A percentile compares a stretch with the other conserved stretches of the same genome.
These are phyloP conservation scores for Aspergillus ruber DNA, from an alignment of 2,329 filamentous ascomycete species.

Conservation along the genomic window DNA sequence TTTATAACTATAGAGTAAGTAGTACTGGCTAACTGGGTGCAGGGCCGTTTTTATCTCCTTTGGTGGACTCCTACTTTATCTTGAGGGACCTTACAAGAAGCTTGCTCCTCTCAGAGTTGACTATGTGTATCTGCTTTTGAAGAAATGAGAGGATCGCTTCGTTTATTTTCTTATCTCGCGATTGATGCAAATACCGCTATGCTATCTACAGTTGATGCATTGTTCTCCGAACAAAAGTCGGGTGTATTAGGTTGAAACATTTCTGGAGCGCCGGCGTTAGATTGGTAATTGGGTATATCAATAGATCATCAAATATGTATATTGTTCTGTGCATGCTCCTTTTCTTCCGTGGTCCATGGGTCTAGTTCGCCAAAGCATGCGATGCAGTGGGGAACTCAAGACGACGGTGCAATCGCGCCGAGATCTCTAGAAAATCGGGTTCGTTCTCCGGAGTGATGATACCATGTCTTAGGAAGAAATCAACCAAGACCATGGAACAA, in stretches of 20 bases:
- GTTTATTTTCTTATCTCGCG: not conserved
- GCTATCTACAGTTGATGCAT: not conserved
- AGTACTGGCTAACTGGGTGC: conserved; percentile 10
- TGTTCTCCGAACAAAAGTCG: conserved; percentile 16
- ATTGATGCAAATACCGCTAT: not conserved
- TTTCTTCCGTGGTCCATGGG: conserved; percentile 1
- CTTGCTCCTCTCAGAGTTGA: conserved; percentile 87
- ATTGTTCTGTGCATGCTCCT: not conserved
- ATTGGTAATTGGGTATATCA: conserved; percentile 31
- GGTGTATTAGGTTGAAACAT: conserved; percentile 18
- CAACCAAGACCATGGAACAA: conserved; percentile 73
- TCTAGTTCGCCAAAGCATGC: conserved; percentile 8
- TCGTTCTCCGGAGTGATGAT: conserved; percentile 75
- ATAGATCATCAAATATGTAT: conserved; percentile 24
- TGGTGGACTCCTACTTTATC: conserved; percentile 79
- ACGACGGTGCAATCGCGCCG: conserved; percentile 65
- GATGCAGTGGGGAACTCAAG: conserved; percentile 70
- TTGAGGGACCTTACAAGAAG: conserved; percentile 94
- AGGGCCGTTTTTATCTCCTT: conserved; percentile 95
- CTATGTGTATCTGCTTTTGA: conserved; percentile 85
- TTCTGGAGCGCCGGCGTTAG: conserved; percentile 39
- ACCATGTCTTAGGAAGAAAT: conserved; percentile 84
- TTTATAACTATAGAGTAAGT: not conserved
- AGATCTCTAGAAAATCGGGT: conserved; percentile 68
- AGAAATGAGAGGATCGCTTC: conserved; percentile 57